phyloP scores from a whole-genome alignment of 768 basidiomycete species.

The Leccinellum rugosiceps region DNA sequence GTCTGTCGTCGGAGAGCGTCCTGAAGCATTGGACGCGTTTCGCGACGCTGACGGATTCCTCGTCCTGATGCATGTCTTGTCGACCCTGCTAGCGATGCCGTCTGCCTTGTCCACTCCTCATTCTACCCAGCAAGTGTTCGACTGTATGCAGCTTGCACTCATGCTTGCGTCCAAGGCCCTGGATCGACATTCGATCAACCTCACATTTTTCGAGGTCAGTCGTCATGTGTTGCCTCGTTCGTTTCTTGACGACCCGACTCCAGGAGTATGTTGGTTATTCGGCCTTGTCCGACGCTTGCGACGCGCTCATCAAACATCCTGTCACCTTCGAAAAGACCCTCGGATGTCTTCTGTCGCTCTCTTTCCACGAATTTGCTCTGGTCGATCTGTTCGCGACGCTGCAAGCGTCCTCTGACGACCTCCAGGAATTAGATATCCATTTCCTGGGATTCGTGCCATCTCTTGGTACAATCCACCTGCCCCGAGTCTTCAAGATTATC shows the following conservation, averaged over 20 bases:
- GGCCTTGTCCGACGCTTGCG: conserved; percentile 57
- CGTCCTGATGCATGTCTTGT: conserved; percentile 67
- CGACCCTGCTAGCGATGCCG: conserved; percentile 42
- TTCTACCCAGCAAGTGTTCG: conserved; percentile 41
- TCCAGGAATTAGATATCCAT: conserved; percentile 39
- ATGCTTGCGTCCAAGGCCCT: conserved; percentile 64
- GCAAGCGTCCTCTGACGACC: conserved; percentile 33
- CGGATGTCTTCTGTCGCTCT: conserved; percentile 66
- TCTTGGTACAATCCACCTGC: conserved; percentile 51
- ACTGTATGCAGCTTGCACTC: conserved; percentile 61
- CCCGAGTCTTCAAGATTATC: conserved; percentile 60
- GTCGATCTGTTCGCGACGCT: conserved; percentile 52
- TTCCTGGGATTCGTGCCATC: conserved; percentile 40
- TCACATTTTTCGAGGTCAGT: conserved; percentile 65
- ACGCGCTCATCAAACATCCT: conserved; percentile 46
- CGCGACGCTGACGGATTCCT: conserved; percentile 82
- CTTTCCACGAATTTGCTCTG: conserved; percentile 61
- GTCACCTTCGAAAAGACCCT: conserved; percentile 52
- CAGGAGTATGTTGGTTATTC: conserved; percentile 56
- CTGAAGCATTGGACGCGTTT: conserved; percentile 68
- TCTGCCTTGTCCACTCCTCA: conserved; percentile 30
- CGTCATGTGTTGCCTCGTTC: conserved; percentile 18
- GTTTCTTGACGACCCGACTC: not conserved
- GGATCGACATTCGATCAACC: conserved; percentile 51
- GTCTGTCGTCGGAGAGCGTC: conserved; percentile 62